Percentiles rank a stretch among this genome's conserved stretches.
phyloP scores from a whole-genome alignment of 164 flowering plant genomes.

The Piper betle region DNA sequence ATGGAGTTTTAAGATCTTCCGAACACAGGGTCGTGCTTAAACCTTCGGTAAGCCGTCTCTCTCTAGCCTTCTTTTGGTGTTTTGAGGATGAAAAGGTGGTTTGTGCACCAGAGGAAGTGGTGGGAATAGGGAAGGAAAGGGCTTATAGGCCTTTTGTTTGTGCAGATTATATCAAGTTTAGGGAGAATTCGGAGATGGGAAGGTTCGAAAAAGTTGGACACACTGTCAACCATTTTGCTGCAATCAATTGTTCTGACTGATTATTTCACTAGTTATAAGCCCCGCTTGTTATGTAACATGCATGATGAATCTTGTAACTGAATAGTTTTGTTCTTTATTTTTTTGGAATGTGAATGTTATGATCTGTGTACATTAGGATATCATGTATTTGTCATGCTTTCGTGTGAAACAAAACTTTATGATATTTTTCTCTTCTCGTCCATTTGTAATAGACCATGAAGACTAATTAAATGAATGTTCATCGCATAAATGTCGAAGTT shows the following conservation, averaged over 20 bases:
- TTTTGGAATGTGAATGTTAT: too few relatives aligned
- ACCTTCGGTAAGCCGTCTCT: conserved; percentile 29
- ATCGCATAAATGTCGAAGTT: too few relatives aligned
- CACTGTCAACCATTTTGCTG: conserved; percentile 76
- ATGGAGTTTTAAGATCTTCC: conserved; percentile 68
- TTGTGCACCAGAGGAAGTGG: conserved; percentile 60
- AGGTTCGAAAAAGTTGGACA: conserved; percentile 71
- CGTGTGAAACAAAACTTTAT: too few relatives aligned
- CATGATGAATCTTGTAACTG: too few relatives aligned
- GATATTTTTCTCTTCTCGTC: too few relatives aligned
- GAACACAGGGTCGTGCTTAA: conserved; percentile 69
- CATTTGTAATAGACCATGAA: too few relatives aligned
- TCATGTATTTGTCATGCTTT: too few relatives aligned
- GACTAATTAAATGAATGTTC: too few relatives aligned
- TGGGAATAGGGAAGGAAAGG: conserved; percentile 47
- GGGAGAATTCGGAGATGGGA: conserved; percentile 56
- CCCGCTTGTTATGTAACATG: too few relatives aligned
- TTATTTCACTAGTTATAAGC: too few relatives aligned
- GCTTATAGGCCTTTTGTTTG: conserved; percentile 52
- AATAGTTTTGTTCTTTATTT: too few relatives aligned
- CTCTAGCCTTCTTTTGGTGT: conserved; percentile 86
- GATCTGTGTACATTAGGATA: too few relatives aligned
- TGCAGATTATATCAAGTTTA: conserved; percentile 53
- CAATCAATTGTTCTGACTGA: conserved; percentile 1
- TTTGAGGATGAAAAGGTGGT: conserved; percentile 19